Evolutionary conservation across 371 early-diverging fungal genomes (phyloP).

Genomic region (Mucor piriformis): DNA sequence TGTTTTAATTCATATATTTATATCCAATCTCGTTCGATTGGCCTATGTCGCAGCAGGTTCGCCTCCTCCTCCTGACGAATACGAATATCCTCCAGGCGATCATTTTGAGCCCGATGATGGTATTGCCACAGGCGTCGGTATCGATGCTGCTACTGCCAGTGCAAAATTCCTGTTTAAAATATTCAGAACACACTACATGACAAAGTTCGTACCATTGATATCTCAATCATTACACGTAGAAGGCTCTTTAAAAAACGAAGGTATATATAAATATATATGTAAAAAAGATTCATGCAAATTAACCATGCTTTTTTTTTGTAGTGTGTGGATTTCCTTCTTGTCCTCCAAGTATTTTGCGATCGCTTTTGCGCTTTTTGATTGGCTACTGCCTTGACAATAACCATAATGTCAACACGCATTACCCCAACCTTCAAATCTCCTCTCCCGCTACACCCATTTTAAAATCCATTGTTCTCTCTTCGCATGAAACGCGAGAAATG

Average conservation of each 20-base stretch:
- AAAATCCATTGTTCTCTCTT: constrained; percentile 68
- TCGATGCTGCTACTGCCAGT: constrained; percentile 69
- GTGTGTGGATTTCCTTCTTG: constrained; percentile 68
- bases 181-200: constrained; percentile 66
- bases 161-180: constrained; percentile 74
- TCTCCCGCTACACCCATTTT: constrained; percentile 71
- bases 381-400: constrained; percentile 63
- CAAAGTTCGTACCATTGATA: constrained; percentile 71
- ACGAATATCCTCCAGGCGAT: constrained; percentile 56
- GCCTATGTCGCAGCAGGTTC: constrained; percentile 73
- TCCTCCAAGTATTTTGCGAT: constrained; percentile 73
- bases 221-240: constrained; percentile 49
- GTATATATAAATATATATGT: constrained; percentile 23
- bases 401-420: constrained; percentile 26
- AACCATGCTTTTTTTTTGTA: not conserved
- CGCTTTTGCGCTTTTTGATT: constrained; percentile 68
- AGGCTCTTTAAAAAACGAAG: constrained; percentile 40
- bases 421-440: constrained; percentile 45
- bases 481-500: constrained; percentile 71
- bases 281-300: not conserved
- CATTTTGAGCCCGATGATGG: constrained; percentile 62
- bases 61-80: constrained; percentile 61
- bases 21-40: constrained; percentile 62
- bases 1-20: constrained; percentile 59
- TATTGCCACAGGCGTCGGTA: constrained; percentile 67